phyloP scores from a whole-genome alignment of 225 moss, liverwort and hornwort genomes.

The Straminergon stramineum region DNA sequence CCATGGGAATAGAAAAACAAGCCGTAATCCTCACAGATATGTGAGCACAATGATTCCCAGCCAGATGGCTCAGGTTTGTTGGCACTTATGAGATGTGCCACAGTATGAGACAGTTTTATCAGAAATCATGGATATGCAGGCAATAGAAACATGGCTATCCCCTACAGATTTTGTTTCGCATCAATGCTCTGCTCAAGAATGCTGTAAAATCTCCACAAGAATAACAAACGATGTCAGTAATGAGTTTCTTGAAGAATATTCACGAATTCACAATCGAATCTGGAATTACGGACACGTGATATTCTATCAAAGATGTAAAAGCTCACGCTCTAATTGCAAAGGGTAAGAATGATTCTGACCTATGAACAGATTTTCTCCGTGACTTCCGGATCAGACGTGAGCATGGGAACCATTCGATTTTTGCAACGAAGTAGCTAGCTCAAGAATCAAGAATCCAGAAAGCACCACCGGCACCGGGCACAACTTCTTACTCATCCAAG shows the following conservation, averaged over 20 bases:
- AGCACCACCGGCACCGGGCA: background rate
- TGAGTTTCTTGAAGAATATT: background rate
- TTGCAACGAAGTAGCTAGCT: background rate
- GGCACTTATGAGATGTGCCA: background rate
- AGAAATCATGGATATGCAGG: background rate
- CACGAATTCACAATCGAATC: background rate
- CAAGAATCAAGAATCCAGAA: background rate
- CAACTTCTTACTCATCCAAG: background rate
- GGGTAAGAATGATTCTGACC: background rate
- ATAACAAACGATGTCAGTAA: background rate
- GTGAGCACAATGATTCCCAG: background rate
- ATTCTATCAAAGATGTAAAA: background rate
- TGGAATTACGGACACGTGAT: background rate
- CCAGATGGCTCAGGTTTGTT: background rate
- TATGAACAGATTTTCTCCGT: background rate
- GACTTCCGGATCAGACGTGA: background rate
- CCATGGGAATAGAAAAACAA: background rate
- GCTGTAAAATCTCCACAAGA: background rate
- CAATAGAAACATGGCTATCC: background rate
- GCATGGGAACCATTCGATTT: background rate
- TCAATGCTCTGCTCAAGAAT: background rate
- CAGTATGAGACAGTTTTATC: background rate
- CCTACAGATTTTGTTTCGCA: background rate
- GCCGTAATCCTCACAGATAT: background rate
- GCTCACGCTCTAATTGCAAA: background rate